A percentile compares a stretch with the other conserved stretches of the same genome.
phyloP scores from a whole-genome alignment of 257 asterid genomes.

The Verbena officinalis region DNA sequence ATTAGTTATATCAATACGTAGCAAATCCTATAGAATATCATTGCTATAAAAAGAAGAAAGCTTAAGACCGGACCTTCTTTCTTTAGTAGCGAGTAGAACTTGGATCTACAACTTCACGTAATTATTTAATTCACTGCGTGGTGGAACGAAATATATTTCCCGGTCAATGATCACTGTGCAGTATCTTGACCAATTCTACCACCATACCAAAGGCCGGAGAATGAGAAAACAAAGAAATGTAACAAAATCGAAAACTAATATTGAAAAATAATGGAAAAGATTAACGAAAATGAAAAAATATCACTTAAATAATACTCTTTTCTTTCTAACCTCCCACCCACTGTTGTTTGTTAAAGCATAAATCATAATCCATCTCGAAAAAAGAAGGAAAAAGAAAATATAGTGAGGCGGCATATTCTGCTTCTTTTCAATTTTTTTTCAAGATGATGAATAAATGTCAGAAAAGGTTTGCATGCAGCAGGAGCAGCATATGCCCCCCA shows the following conservation, averaged over 20 bases:
- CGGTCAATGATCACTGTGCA: too few relatives aligned
- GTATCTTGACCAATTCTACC: constrained; percentile 6
- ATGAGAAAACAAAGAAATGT: background rate
- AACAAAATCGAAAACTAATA: too few relatives aligned
- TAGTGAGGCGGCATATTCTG: constrained; percentile 11
- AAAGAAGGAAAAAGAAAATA: constrained; percentile 1
- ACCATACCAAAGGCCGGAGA: background rate
- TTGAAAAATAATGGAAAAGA: background rate
- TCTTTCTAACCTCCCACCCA: constrained; percentile 19
- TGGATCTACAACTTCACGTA: too few relatives aligned
- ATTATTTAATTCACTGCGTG: too few relatives aligned
- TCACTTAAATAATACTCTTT: constrained; percentile 8
- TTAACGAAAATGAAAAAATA: background rate
- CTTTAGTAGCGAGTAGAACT: too few relatives aligned
- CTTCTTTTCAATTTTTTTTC: background rate
- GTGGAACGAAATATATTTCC: too few relatives aligned
- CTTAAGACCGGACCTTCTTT: too few relatives aligned
- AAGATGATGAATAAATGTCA: constrained; percentile 7
- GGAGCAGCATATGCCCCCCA: constrained; percentile 26
- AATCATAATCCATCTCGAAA: background rate
- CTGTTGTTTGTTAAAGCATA: background rate
- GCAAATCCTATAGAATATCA: too few relatives aligned
- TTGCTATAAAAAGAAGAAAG: too few relatives aligned
- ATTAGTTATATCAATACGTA: too few relatives aligned
- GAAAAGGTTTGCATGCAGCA: constrained; percentile 21